These are phyloP conservation scores for Trichosanthes truncata DNA, from an alignment of 306 rosid genomes.

Conservation along the genomic window DNA sequence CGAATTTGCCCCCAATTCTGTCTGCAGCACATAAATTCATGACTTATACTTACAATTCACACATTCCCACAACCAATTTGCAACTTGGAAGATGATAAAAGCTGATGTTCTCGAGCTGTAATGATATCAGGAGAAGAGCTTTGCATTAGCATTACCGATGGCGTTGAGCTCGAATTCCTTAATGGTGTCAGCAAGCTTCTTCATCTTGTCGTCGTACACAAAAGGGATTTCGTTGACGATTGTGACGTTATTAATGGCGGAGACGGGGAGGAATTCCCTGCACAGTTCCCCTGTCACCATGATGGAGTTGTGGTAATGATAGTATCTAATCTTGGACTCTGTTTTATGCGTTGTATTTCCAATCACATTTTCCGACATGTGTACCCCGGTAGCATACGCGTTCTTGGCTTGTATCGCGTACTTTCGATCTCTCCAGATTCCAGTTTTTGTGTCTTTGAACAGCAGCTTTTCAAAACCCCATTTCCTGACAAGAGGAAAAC, in stretches of 20 bases:
- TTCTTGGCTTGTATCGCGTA: constrained; percentile 33
- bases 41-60: background rate
- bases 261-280: constrained; percentile 19
- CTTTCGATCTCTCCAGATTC: constrained; percentile 27
- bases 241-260: constrained; percentile 20
- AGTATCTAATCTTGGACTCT: constrained; percentile 28
- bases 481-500: constrained; percentile 9
- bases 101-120: background rate
- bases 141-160: constrained; percentile 10
- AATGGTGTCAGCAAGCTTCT: constrained; percentile 17
- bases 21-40: background rate
- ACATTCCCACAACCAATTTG: background rate
- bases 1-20: background rate
- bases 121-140: background rate
- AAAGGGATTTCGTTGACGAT: constrained; percentile 17
- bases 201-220: constrained; percentile 26
- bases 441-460: constrained; percentile 24
- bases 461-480: constrained; percentile 37
- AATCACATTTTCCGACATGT: constrained; percentile 36
- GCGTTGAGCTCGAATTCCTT: constrained; percentile 23
- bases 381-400: constrained; percentile 33
- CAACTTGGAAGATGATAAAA: background rate
- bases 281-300: constrained; percentile 21
- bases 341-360: constrained; percentile 31
- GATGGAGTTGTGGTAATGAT: constrained; percentile 32